Conservation (phyloP, 2,329 filamentous ascomycete genomes). For the Colletotrichum eleusines region DNA sequence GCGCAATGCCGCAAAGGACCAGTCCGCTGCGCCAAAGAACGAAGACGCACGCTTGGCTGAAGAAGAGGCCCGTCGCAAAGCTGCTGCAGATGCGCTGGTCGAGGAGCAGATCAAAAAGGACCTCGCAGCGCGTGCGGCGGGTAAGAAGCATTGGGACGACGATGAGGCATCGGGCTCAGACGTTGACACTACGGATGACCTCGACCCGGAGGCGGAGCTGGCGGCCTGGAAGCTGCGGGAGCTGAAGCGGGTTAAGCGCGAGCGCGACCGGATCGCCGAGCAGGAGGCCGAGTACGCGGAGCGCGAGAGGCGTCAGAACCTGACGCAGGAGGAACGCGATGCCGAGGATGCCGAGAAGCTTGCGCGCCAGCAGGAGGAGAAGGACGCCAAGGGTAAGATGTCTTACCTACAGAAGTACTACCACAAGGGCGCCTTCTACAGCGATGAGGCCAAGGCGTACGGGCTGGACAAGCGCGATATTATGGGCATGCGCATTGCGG, state of each 20-base stretch:
- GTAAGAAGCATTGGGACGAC: conserved; percentile 90
- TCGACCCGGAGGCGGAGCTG: conserved; percentile 88
- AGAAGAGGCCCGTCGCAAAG: conserved; percentile 74
- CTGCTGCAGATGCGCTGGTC: conserved; percentile 81
- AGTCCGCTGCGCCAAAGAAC: conserved; percentile 48
- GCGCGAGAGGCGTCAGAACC: conserved; percentile 86
- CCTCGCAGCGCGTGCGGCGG: conserved; percentile 77
- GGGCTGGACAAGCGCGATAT: conserved; percentile 85
- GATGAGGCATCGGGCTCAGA: conserved; percentile 72
- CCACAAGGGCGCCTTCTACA: conserved; percentile 97
- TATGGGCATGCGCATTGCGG: conserved; percentile 85
- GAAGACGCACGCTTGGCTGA: conserved; percentile 58
- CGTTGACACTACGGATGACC: conserved; percentile 88
- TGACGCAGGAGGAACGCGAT: conserved; percentile 87
- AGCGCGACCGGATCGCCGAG: conserved; percentile 85
- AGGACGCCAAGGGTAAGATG: conserved; percentile 82
- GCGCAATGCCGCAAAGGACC: conserved; percentile 52
- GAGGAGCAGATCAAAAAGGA: conserved; percentile 91
- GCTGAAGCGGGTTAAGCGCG: conserved; percentile 87
- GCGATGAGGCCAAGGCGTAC: conserved; percentile 80
- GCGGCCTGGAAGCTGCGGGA: conserved; percentile 96
- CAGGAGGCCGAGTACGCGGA: conserved; percentile 89
- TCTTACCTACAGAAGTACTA: conserved; percentile 95
- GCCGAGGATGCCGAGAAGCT: conserved; percentile 86
- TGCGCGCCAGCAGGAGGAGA: conserved; percentile 82